Percentiles rank a stretch among this genome's conserved stretches.
phyloP scores from a whole-genome alignment of 331 rosid species.

The Prunus yedoensis region DNA sequence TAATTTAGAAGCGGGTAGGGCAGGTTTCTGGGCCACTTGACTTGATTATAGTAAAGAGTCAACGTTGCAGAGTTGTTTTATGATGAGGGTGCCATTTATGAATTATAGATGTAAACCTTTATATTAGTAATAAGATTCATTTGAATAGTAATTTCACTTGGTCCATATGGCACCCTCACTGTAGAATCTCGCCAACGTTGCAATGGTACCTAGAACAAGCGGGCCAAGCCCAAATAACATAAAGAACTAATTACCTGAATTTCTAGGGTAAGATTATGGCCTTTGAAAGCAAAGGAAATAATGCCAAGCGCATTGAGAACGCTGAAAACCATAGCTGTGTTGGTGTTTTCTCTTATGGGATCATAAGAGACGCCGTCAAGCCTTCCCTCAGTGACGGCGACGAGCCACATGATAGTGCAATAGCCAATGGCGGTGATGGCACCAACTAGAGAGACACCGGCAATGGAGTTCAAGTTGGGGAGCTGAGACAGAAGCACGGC shows the following conservation, averaged over 20 bases:
- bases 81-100: too few relatives aligned
- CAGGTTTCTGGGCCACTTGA: too few relatives aligned
- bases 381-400: conserved; percentile 27
- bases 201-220: too few relatives aligned
- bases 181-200: too few relatives aligned
- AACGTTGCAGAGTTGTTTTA: too few relatives aligned
- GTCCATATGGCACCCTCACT: too few relatives aligned
- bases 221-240: too few relatives aligned
- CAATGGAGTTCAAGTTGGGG: conserved; percentile 30
- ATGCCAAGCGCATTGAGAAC: conserved; percentile 24
- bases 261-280: conserved; percentile 27
- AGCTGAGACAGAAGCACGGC: conserved; percentile 26
- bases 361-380: conserved; percentile 26
- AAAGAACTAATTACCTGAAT: conserved; percentile 15
- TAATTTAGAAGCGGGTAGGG: too few relatives aligned
- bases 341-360: conserved; percentile 18
- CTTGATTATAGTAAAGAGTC: too few relatives aligned
- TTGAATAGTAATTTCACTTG: too few relatives aligned
- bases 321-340: conserved; percentile 29
- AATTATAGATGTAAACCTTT: too few relatives aligned
- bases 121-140: too few relatives aligned
- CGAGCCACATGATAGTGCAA: conserved; percentile 28
- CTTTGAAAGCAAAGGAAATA: conserved; percentile 31
- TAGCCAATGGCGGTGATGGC: conserved; percentile 22
- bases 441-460: conserved; percentile 23